Base-by-base conservation (phyloP, 345 rosid species). In the Euclidium syriacum region DNA sequence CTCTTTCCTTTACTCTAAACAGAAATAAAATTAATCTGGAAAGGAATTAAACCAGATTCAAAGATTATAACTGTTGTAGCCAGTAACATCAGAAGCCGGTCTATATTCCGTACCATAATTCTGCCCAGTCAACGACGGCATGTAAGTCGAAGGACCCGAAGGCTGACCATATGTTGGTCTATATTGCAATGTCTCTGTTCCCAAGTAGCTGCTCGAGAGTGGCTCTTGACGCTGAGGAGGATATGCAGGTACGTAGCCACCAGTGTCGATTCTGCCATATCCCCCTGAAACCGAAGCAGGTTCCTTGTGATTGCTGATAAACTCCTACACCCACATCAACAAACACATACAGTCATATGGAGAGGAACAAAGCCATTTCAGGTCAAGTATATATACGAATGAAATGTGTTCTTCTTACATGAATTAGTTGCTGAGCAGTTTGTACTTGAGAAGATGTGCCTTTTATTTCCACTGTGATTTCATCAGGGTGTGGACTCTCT, bases 391-490 rank as follows among this genome's bases (percentile, higher is more conserved):
- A 18, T 23, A 48, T 4, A 27, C 38, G 3, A 7, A 26, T 14
- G 40, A 6, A 49, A 14, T 24, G 61, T 32, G 24, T 58, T 46
- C 66, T 58, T 46, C 66, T 35, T 77, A 82, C 97, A 79, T 90
- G 90, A 73, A 87, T 74, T 67, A 90, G 82, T 54, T 83, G 87
- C 69, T 83, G 87, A 68, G 88, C 88, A 52, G 59, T 74, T 65
- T 87, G 87, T 68, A 87, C 95, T 76, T 90, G 85, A 32, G 84
- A 59, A 34, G 92, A 52, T 6, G 82, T 79, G 22, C 95, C 97
- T 76, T 90, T 90, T 51, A 90, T 85, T 75, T 87, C 95, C 5
- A 87, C 90, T 3, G 84, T 85, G 42, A 87, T 78, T 75, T 87
- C 87, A 74, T 85, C 88, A 47, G 88, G 84, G 20, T 75, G 60